Base-by-base conservation (phyloP, 1,139 yeast species). In the Pneumocystis wakefieldiae region DNA sequence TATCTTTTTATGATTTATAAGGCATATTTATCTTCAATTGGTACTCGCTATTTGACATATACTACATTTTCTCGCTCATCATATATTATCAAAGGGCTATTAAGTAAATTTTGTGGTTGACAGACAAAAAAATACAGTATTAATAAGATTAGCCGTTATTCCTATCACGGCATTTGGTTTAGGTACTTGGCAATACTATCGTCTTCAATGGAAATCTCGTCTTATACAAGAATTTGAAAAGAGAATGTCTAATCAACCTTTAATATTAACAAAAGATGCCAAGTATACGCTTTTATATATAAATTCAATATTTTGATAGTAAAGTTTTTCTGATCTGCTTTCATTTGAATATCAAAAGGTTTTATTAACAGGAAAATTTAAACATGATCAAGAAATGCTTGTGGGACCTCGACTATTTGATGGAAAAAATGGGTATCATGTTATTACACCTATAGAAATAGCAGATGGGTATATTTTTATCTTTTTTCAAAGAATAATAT, bases 151-250 rank as follows among this genome's bases (percentile, higher is more conserved):
- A 64, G 70, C 88, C 59, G 82, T 92, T 32, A 92, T 95, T 87
- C 99, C 99, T 0, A 79, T 90, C 0, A 79, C 90, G 1, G 82
- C 96, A 10, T 88, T 92, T 72, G 86, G 84, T 48, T 77, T 92
- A 61, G 98, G 98, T 1, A 83, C 94, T 65, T 92, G 98, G 99
- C 99, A 92, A 75, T 84, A 88, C 57, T 77, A 82, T 69, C 78
- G 99, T 67, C 76, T 92, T 64, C 78, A 82, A 66, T 92, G 98
- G 98, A 94, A 94, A 73, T 85, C 84, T n/a, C 82, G 84, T 64
- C 77, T 92, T 67, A 87, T 94, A 67, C 84, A 95, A 5, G 80
- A 81, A 59, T 84, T 94, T 71, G 97, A 92, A 72, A 87, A 88
- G 69, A 78, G 90, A 67, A 76, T 92, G 66, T 85, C 92, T 0